Base-by-base conservation (phyloP, 192 early-diverging fungal genomes). In the Gamsiella multidivaricata region DNA sequence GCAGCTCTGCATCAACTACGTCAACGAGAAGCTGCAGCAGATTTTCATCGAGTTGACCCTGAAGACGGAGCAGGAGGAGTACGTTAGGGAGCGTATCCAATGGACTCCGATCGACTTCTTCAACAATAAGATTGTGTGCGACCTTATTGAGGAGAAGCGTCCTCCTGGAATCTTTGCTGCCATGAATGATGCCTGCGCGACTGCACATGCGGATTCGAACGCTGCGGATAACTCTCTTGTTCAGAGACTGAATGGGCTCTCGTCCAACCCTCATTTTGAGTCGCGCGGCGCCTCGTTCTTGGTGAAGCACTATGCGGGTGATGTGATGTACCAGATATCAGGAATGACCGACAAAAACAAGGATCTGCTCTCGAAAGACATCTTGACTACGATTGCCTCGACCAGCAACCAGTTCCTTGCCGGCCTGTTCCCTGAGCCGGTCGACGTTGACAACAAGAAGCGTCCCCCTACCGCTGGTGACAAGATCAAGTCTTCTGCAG, bases 91-190 rank as follows among this genome's bases (percentile, higher is more conserved):
- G 84, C 89, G 94, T 57, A 99, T 99, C 79, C 80, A 96, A 70
- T 99, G 98, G 98, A 96, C 94, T 15, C 97, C 96, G n/a, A 99
- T 99, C 69, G 92, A 96, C 59, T 99, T 94, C 80, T 99, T 99
- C 85, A 98, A 99, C 86, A 99, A 99, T 84, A 98, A 98, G 83
- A 87, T 99, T 41, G 98, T 99, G 29, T 98, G 98, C 61, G 98
- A 99, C 65, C 83, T 99, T 54, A 99, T 99, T 58, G 98, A 99
- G 80, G 94, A 92, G 70, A 98, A 92, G 75, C 91, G 91, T 46
- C 97, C 97, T 37, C 97, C 97, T 6, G 97, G 97, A 50, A 83
- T 99, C 5, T 91, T 92, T 82, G 89, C 91, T 47, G 92, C 96
- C 10, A 88, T 99, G 86, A 98, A 99, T 81, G 97, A 99, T 75